Evolutionary conservation across 176 grass and related monocot genomes (phyloP), one percentile per base, ranked within the genome.

Genomic region (Lolium perenne): DNA sequence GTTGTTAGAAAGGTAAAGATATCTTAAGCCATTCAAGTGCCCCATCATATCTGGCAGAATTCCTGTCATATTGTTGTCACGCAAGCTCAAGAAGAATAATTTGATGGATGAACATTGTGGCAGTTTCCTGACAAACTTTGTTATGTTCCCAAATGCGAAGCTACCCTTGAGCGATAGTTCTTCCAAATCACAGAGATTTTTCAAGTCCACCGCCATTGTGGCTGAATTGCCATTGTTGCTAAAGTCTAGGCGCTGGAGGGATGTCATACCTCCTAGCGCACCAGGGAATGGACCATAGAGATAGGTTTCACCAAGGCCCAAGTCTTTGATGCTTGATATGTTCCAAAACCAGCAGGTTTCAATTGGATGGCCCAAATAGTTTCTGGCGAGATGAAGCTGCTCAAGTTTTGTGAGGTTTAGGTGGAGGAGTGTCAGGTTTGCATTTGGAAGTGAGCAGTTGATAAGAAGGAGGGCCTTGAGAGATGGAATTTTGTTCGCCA

Each of bases 151-250:
- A 26, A 7, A 40, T 0, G 11, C 68, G 0, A 45, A 20, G 16
- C 22, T 72, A 0, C 1, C 0, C 5, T 62, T 23, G 63, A 26
- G 87, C 5, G 2, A 0, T 29, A 90, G 7, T 18, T 0, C 0
- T 16, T 22, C 22, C 29, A 90, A 58, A 8, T 86, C 82, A 35
- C 69, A 68, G 1, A 91, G 59, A 32, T 71, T 81, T 11, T 57
- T 74, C 40, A 81, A 13, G 16, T 41, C 18, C 1, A 21, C 38
- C 1, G 9, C 6, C 9, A 71, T 12, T 21, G 68, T 71, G 68
- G 68, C 68, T 45, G 40, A n/a, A 46, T 71, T 71, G 0, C 40
- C 68, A 0, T 71, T 71, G 0, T 45, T 0, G 3, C 0, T 1
- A 5, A 71, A 71, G 0, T 5, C 0, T 9, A 71, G 4, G 6